Evolutionary conservation across 139 green algal genomes (phyloP), one percentile per base, ranked within the genome.

Genomic region (Pseudopediastrum boryanum): DNA sequence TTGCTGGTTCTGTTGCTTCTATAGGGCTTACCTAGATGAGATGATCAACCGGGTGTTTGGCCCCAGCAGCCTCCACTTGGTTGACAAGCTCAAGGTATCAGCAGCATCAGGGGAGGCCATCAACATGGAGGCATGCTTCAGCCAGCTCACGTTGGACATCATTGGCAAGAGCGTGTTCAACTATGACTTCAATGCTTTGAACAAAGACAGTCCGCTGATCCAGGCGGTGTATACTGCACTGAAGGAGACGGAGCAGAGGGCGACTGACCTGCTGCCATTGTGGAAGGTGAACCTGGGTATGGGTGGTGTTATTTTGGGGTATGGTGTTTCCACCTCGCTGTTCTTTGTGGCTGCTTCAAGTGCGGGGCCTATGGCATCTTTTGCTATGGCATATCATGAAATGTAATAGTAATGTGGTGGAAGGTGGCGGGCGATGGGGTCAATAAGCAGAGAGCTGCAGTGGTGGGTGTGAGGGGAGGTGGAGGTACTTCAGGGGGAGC

Each of bases 81-180:
- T 81, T 3, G 76, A 89, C 21, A 98, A 98, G 87, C 89, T 99
- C n/a, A 52, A 56, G 35, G 68, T 29, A 35, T 42, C 78, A 41
- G 71, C 66, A 52, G 29, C 51, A 42, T 38, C 33, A 27, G 71
- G 86, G 4, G 70, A 81, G 25, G 42, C 86, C 2, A 85, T 99
- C 9, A 94, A 99, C 88, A 95, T 99, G 91, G 96, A 99, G 88
- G 92, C 89, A 0, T 88, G 79, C 58, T 99, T 99, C 87, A 94
- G 83, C 35, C 94, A 98, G 89, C 85, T 99, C 12, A 99, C 97
- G 2, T 88, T 99, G 50, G 97, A 99, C 86, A 90, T 99, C 39
- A 98, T 99, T 75, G 97, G 96, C 61, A 95, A 96, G 85, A 82
- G 93, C 0, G 94, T 99, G 36, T 99, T 99, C 89, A 99, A 98